Evolutionary conservation across 2,329 filamentous ascomycete genomes (phyloP), one percentile per base, ranked within the genome.

Genomic region (Scedosporium apiospermum): DNA sequence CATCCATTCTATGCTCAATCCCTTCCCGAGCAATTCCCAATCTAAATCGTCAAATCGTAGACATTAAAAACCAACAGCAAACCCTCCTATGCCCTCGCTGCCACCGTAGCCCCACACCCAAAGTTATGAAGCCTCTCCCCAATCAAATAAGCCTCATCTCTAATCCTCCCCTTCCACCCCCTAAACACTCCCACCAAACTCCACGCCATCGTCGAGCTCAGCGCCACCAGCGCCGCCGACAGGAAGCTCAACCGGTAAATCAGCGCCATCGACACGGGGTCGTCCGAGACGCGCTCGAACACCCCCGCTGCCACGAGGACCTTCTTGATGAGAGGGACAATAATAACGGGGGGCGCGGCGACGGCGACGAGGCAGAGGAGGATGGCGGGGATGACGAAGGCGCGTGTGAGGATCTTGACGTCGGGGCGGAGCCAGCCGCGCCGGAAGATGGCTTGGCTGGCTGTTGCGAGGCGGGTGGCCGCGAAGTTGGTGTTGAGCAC

Each of bases 101-200:
- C 10, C 21, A 38, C 27, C 57, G 57, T 27, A 16, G 57, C 26
- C 6, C 73, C 75, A 1, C 74, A 73, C 3, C 91, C 90, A 75
- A 97, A 96, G 73, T 99, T 99, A 76, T 99, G 96, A 70, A 99
- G 76, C 64, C 93, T 80, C 77, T 99, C 93, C 2, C 95, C 95
- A 70, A 98, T 95, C 55, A 99, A 78, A 73, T 99, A 99, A 0
- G 96, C 93, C 75, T 99, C 96, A 73, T 99, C 96, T 46, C 91
- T 82, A 57, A 99, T 91, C 63, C 88, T 85, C 63, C 87, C 81
- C 68, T 90, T 86, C 93, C 93, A 98, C 21, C 85, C 78, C 57
- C 84, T 82, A 60, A 95, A 82, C 61, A 91, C 82, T 57, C 82
- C 76, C 7, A 82, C 70, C n/a, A 88, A 71, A 10, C 82, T 80